Percentiles rank a stretch among this genome's conserved stretches.
Conservation (phyloP, 805 yeast genomes). For the Candida sonorensis region DNA sequence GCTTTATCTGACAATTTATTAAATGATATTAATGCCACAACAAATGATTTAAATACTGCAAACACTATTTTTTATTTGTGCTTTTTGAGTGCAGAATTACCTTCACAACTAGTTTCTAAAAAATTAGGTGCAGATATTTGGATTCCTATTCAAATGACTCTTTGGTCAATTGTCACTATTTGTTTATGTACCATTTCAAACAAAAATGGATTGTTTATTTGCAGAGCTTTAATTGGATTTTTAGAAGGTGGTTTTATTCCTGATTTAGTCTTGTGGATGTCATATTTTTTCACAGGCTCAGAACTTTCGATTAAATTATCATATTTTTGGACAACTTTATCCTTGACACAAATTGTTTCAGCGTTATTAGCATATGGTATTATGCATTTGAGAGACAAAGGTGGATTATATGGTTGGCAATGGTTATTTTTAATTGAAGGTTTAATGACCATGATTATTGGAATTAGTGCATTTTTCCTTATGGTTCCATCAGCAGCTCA, state of each 20-base stretch:
- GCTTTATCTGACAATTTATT: constrained; percentile 50
- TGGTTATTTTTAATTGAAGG: constrained; percentile 67
- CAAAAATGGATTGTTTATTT: constrained; percentile 36
- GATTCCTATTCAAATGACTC: constrained; percentile 50
- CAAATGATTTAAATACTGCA: constrained; percentile 54
- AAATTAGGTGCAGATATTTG: constrained; percentile 55
- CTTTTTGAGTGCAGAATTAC: constrained; percentile 53
- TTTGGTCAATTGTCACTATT: constrained; percentile 53
- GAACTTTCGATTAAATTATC: constrained; percentile 56
- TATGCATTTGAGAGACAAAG: constrained; percentile 39
- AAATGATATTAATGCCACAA: constrained; percentile 42
- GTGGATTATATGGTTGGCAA: constrained; percentile 50
- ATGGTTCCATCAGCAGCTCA: constrained; percentile 31
- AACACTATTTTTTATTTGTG: constrained; percentile 45
- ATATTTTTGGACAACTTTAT: constrained; percentile 52
- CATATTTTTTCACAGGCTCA: constrained; percentile 54
- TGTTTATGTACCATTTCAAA: constrained; percentile 40
- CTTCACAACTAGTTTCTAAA: constrained; percentile 62
- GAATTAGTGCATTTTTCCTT: constrained; percentile 28
- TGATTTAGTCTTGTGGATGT: constrained; percentile 55
- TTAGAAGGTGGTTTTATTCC: constrained; percentile 70
- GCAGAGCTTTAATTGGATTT: constrained; percentile 47
- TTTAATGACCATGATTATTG: constrained; percentile 45
- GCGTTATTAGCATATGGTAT: constrained; percentile 45
- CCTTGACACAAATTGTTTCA: constrained; percentile 38